phyloP scores from a whole-genome alignment of 768 basidiomycete species.

The Boletus pseudo-olivaceus region DNA sequence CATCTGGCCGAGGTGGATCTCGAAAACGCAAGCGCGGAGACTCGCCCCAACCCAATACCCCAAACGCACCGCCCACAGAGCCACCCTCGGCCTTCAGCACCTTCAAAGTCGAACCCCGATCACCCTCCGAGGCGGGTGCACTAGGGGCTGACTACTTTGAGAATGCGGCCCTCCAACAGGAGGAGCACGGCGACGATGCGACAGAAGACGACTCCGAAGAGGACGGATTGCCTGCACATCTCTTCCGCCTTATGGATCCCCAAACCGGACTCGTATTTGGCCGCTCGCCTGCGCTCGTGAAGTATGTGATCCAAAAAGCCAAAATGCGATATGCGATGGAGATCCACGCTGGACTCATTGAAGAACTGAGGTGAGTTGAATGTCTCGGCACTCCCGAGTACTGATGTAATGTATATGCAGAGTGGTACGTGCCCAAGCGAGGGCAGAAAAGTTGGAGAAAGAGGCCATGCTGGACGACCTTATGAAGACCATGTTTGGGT shows the following conservation, averaged over 20 bases:
- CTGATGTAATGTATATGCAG: slow-evolving; percentile 16
- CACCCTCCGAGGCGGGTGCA: slow-evolving; percentile 36
- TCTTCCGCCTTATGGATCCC: slow-evolving; percentile 49
- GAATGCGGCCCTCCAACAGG: slow-evolving; percentile 10
- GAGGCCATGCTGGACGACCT: slow-evolving; percentile 58
- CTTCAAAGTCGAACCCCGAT: slow-evolving; percentile 60
- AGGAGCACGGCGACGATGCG: slow-evolving; percentile 18
- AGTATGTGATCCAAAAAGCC: slow-evolving; percentile 68
- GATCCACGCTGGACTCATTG: slow-evolving; percentile 61
- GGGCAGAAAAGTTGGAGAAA: slow-evolving; percentile 54
- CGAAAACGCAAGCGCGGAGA: slow-evolving; percentile 66
- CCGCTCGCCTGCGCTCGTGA: slow-evolving; percentile 63
- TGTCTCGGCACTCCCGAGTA: not conserved
- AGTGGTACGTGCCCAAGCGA: slow-evolving; percentile 47
- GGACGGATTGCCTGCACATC: slow-evolving; percentile 53
- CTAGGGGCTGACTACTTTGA: slow-evolving; percentile 35
- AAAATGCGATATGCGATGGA: slow-evolving; percentile 68
- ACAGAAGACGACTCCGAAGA: slow-evolving; percentile 32
- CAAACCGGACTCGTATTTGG: slow-evolving; percentile 64
- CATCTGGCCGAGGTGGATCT: slow-evolving; percentile 66
- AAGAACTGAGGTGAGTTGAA: slow-evolving; percentile 49
- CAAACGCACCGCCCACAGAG: slow-evolving; percentile 17
- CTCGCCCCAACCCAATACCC: slow-evolving; percentile 22
- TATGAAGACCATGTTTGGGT: slow-evolving; percentile 51
- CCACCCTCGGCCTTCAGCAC: slow-evolving; percentile 46